These are phyloP conservation scores for Colletotrichum godetiae DNA, from an alignment of 2,329 filamentous ascomycete genomes.

Conservation along the genomic window DNA sequence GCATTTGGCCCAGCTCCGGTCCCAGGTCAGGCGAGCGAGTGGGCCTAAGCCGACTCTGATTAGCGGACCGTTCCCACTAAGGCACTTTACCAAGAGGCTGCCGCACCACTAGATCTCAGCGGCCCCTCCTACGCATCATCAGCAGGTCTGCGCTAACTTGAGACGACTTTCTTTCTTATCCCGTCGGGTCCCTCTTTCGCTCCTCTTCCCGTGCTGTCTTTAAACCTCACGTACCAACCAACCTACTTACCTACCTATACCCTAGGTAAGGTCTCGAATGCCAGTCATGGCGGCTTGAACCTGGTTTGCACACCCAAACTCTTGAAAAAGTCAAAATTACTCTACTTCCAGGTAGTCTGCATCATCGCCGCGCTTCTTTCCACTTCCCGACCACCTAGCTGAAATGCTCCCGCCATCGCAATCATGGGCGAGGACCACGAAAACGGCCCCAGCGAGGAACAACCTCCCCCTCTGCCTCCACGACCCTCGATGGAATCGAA, in stretches of 20 bases:
- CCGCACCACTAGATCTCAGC: slow-evolving; percentile 25
- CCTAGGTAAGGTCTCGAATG: background rate
- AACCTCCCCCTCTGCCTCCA: slow-evolving; percentile 67
- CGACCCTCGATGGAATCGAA: slow-evolving; percentile 50
- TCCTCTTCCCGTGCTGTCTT: background rate
- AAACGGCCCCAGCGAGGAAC: slow-evolving; percentile 46
- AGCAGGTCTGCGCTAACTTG: background rate
- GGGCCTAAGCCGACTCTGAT: slow-evolving; percentile 10
- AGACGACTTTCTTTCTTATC: slow-evolving; percentile 10
- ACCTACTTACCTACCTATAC: background rate
- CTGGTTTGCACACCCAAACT: background rate
- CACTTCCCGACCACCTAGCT: slow-evolving; percentile 15
- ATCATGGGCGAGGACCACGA: slow-evolving; percentile 44
- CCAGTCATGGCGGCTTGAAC: slow-evolving; percentile 8
- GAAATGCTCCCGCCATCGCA: slow-evolving; percentile 38
- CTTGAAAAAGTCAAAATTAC: background rate
- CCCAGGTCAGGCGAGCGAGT: background rate
- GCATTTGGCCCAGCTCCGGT: slow-evolving; percentile 9
- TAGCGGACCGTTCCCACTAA: slow-evolving; percentile 31
- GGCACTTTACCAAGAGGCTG: slow-evolving; percentile 3
- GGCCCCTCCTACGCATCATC: slow-evolving; percentile 20
- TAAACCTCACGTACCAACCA: background rate
- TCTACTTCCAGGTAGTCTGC: background rate
- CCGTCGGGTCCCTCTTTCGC: background rate
- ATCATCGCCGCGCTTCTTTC: background rate